Evolutionary conservation across 169 alveolate genomes (phyloP), one percentile per base, ranked within the genome.

Genomic region (Cyclospora cayetanensis): DNA sequence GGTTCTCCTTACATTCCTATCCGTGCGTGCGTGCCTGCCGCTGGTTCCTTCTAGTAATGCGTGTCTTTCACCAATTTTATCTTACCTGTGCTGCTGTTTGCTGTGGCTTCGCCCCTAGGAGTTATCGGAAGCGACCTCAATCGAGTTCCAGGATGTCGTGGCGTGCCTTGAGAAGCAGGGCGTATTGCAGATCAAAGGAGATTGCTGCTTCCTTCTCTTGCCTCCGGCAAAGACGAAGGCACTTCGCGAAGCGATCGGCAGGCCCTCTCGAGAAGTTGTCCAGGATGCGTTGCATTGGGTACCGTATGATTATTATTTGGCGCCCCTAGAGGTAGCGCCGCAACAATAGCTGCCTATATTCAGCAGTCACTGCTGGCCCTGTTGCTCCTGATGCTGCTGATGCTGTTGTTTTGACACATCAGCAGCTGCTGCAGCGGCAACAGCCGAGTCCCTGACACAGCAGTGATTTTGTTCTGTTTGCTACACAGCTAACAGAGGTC

Each of bases 141-240:
- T 97, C 79, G 98, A 97, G 91, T 94, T 96, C 22, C 94, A 94
- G 46, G 98, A 97, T 83, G 97, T 97, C 20, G 91, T 97, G n/a
- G 90, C 96, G 34, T 96, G 98, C 22, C 92, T 97, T 66, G 98
- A 96, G 93, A 98, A 96, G 93, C 93, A 94, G 42, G 98, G 97
- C 15, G 95, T 97, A 60, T 65, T 97, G 87, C 96, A 94, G 90
- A 93, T 94, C 12, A 93, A 93, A 22, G 97, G 96, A 43, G 98
- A 98, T 22, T 96, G 94, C 34, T 94, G 95, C 31, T 94, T 97
- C 80, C 93, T 96, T 77, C 95, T 96, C 83, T 94, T 97, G 20
- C 96, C 97, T 1, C 95, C 96, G 31, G 97, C 96, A 85, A 94
- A 94, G 91, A 85, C 95, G 91, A 92, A 95, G 55, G 95, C 95